These are phyloP conservation scores for Penicillium sp. DNA, from an alignment of 2,329 filamentous ascomycete genomes.

Conservation along the genomic window DNA sequence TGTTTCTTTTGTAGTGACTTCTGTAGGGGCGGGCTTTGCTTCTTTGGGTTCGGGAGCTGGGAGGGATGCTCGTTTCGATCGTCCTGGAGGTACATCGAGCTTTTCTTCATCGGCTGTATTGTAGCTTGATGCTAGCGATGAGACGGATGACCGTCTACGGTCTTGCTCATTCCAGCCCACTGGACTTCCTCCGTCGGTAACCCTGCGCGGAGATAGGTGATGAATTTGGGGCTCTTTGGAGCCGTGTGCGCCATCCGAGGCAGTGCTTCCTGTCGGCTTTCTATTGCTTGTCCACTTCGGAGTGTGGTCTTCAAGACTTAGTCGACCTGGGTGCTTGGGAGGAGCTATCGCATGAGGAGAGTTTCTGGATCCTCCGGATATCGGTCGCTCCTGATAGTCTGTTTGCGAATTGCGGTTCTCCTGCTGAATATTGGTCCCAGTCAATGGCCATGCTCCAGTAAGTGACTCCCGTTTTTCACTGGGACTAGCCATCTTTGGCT, in stretches of 20 bases:
- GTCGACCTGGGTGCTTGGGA: slow-evolving; percentile 11
- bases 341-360: slow-evolving; percentile 5
- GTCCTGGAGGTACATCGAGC: slow-evolving; percentile 12
- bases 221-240: neutral
- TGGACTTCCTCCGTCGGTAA: neutral
- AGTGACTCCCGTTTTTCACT: neutral
- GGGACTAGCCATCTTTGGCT: neutral
- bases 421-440: neutral
- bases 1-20: neutral
- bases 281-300: neutral
- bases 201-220: neutral
- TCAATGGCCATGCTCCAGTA: neutral
- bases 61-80: neutral
- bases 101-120: slow-evolving; percentile 34
- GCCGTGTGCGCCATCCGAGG: neutral
- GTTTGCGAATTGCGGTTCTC: neutral
- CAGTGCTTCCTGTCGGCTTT: neutral
- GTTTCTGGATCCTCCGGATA: neutral
- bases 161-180: neutral
- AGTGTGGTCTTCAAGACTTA: neutral
- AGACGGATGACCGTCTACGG: slow-evolving; percentile 1
- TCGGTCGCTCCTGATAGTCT: neutral
- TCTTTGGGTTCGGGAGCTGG: neutral
- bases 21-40: neutral
- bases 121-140: slow-evolving; percentile 30